A percentile compares a stretch with the other conserved stretches of the same genome.
Evolutionary conservation across 345 rosid genomes (phyloP).

Genomic region (Dovyalis caffra): DNA sequence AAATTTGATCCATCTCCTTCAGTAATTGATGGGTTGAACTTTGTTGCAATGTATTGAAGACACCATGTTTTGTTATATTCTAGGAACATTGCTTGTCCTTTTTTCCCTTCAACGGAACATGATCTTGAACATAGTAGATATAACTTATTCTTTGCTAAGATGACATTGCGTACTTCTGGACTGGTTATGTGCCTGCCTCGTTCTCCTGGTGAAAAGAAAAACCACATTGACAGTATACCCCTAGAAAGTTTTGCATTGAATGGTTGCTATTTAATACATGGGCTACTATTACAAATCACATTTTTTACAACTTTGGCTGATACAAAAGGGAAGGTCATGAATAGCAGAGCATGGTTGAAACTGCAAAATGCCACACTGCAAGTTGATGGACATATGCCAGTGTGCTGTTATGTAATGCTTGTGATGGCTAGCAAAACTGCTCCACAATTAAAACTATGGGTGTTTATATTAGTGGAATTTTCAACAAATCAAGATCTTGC

Average conservation of each 20-base stretch:
- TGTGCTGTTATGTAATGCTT: neutral
- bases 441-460: neutral
- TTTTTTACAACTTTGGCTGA: neutral
- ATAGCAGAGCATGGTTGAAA: neutral
- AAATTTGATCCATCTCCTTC: neutral
- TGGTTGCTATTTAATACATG: neutral
- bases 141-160: neutral
- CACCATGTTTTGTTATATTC: neutral
- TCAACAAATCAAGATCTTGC: neutral
- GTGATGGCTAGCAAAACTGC: neutral
- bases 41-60: neutral
- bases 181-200: neutral
- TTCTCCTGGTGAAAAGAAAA: neutral
- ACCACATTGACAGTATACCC: neutral
- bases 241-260: neutral
- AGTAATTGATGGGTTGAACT: neutral
- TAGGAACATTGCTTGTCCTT: neutral
- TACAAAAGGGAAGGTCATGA: neutral
- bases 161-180: neutral
- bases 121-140: neutral
- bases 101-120: neutral
- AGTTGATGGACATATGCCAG: neutral
- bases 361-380: neutral
- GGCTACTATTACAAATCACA: neutral
- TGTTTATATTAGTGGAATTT: neutral